A percentile compares a stretch with the other conserved stretches of the same genome.
phyloP scores from a whole-genome alignment of 2,329 filamentous ascomycete species.

The Colletotrichum shisoi region DNA sequence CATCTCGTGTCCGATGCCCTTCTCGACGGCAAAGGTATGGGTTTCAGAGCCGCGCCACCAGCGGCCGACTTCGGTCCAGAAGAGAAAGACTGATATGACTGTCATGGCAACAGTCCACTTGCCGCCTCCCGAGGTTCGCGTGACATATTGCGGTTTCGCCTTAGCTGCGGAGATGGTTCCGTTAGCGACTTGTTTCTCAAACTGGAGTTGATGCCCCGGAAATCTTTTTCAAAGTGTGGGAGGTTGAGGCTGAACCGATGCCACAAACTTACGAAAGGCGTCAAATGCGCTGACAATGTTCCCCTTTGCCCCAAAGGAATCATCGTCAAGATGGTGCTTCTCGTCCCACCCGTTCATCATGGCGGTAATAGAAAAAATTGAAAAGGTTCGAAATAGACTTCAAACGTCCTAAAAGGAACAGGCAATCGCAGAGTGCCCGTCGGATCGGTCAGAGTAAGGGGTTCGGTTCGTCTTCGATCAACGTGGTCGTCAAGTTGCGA shows the following conservation, averaged over 20 bases:
- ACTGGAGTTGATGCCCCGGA: background rate
- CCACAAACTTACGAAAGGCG: conserved; percentile 80
- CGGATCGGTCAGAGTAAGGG: background rate
- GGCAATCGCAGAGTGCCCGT: background rate
- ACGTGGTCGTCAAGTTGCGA: conserved; percentile 9
- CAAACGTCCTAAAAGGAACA: background rate
- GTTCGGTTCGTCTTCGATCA: conserved; percentile 1
- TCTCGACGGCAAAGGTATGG: conserved; percentile 93
- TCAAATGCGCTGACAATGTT: conserved; percentile 87
- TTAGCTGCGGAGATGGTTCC: conserved; percentile 70
- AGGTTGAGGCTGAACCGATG: background rate
- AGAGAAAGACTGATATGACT: conserved; percentile 75
- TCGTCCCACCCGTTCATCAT: conserved; percentile 82
- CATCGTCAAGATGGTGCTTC: conserved; percentile 72
- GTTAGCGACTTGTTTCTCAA: conserved; percentile 40
- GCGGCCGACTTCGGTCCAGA: conserved; percentile 77
- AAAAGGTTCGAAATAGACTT: background rate
- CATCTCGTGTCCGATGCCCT: conserved; percentile 83
- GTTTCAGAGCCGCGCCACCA: conserved; percentile 87
- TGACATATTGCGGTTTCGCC: conserved; percentile 91
- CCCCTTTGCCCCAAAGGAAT: conserved; percentile 77
- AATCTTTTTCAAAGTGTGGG: background rate
- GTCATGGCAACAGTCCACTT: conserved; percentile 91
- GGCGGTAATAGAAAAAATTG: background rate
- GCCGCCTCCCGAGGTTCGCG: conserved; percentile 82